phyloP scores from a whole-genome alignment of 2,329 filamentous ascomycete species.

The Orbilia blumenaviensis region DNA sequence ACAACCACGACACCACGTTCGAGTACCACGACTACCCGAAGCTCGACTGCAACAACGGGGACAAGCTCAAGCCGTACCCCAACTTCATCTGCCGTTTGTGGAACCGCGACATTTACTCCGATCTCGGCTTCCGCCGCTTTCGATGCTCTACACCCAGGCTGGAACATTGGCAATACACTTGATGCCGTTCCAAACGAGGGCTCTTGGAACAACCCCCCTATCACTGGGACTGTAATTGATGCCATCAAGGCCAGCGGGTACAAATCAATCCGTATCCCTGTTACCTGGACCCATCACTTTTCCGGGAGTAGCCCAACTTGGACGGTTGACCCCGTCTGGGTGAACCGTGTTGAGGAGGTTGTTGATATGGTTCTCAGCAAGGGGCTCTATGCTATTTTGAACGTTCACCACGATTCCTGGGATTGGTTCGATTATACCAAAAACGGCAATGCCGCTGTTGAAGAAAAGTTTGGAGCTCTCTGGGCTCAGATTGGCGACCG shows the following conservation, averaged over 20 bases:
- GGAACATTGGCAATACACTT: constrained; percentile 71
- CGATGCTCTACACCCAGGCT: constrained; percentile 66
- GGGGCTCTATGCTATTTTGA: constrained; percentile 67
- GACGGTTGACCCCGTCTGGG: constrained; percentile 67
- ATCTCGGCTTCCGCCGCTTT: constrained; percentile 57
- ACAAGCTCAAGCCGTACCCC: background rate
- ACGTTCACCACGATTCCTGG: constrained; percentile 71
- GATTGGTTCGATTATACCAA: constrained; percentile 68
- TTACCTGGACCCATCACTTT: constrained; percentile 70
- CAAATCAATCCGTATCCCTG: constrained; percentile 69
- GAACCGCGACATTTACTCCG: constrained; percentile 55
- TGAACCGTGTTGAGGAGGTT: constrained; percentile 69
- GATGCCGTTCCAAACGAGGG: constrained; percentile 69
- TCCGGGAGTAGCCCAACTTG: constrained; percentile 65
- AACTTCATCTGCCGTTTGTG: constrained; percentile 26
- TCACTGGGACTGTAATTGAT: constrained; percentile 65
- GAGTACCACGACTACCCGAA: constrained; percentile 3
- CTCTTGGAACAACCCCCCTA: constrained; percentile 69
- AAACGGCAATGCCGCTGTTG: constrained; percentile 60
- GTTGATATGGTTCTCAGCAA: constrained; percentile 67
- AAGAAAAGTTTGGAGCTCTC: constrained; percentile 67
- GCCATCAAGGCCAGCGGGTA: constrained; percentile 67
- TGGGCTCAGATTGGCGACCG: constrained; percentile 65
- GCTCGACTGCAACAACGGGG: background rate
- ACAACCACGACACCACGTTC: background rate